A percentile compares a stretch with the other conserved stretches of the same genome.
phyloP scores from a whole-genome alignment of 2,329 filamentous ascomycete genomes.

The Hypoxylon sp. region DNA sequence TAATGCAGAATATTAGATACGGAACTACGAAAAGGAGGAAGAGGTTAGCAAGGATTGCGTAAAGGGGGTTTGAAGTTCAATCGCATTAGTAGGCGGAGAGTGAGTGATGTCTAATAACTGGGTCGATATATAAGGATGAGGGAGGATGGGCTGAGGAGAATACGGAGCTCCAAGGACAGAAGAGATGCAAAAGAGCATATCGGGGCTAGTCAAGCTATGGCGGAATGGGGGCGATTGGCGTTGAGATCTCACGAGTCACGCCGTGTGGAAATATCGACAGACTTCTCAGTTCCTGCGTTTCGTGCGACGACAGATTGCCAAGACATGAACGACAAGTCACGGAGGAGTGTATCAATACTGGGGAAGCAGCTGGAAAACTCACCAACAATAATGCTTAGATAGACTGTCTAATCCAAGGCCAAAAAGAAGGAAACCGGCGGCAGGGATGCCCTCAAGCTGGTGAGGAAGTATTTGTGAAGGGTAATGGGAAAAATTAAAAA shows the following conservation, averaged over 20 bases:
- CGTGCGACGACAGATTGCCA: conserved; percentile 16
- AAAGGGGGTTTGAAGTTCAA: conserved; percentile 16
- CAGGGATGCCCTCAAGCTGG: conserved; percentile 42
- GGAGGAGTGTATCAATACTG: conserved; percentile 7
- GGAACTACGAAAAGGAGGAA: conserved; percentile 34
- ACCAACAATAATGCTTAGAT: conserved; percentile 42
- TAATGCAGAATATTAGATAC: conserved; percentile 49
- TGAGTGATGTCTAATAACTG: conserved; percentile 17
- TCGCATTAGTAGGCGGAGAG: conserved; percentile 19
- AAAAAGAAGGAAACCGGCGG: conserved; percentile 44
- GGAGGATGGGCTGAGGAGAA: conserved; percentile 8
- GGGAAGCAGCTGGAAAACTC: conserved; percentile 17
- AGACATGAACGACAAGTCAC: background rate
- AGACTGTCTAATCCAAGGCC: conserved; percentile 41
- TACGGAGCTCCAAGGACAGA: conserved; percentile 18
- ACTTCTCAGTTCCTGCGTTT: conserved; percentile 10
- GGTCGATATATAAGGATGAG: conserved; percentile 9
- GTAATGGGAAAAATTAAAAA: conserved; percentile 21
- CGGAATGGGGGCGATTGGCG: conserved; percentile 23
- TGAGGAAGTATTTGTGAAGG: conserved; percentile 38
- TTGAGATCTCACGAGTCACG: conserved; percentile 10
- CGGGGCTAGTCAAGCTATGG: conserved; percentile 1
- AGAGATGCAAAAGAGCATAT: conserved; percentile 2
- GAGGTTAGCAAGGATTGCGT: conserved; percentile 30
- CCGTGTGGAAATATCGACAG: conserved; percentile 7